These are phyloP conservation scores for Phalaenopsis hybrid DNA, from an alignment of 116 monocot species.

Conservation along the genomic window DNA sequence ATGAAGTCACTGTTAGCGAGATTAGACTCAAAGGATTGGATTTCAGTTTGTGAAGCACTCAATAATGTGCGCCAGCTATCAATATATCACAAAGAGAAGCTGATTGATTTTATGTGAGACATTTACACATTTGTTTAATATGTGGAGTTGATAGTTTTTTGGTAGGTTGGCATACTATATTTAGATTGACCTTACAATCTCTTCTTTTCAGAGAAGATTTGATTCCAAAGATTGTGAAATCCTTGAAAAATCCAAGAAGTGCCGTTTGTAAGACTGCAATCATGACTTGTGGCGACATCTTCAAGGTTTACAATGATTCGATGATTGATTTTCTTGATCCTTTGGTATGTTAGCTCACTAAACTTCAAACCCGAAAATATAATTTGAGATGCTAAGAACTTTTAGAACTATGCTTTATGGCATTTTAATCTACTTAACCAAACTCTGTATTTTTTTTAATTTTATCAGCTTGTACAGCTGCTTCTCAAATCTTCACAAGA, in stretches of 20 bases:
- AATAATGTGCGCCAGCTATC: slow-evolving; percentile 94
- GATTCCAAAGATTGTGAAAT: slow-evolving; percentile 74
- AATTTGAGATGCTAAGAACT: neutral
- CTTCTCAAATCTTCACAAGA: slow-evolving; percentile 98
- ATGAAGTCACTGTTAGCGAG: slow-evolving; percentile 62
- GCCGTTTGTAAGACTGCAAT: slow-evolving; percentile 97
- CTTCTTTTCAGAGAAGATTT: slow-evolving; percentile 39
- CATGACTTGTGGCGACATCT: slow-evolving; percentile 89
- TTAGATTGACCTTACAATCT: neutral
- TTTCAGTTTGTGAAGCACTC: slow-evolving; percentile 84
- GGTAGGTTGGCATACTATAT: neutral
- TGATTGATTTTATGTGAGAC: slow-evolving; percentile 66
- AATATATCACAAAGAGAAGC: slow-evolving; percentile 77
- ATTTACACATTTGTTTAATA: slow-evolving; percentile 3
- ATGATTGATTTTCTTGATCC: slow-evolving; percentile 77
- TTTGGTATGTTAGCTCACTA: slow-evolving; percentile 38
- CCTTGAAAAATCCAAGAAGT: slow-evolving; percentile 92
- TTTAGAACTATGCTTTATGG: neutral
- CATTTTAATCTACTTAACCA: neutral
- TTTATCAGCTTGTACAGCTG: slow-evolving; percentile 74
- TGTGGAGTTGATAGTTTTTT: neutral
- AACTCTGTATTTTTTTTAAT: slow-evolving; percentile 5
- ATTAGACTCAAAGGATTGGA: slow-evolving; percentile 91
- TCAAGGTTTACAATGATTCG: slow-evolving; percentile 61
- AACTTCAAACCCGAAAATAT: neutral